phyloP scores from a whole-genome alignment of 257 asterid genomes.

The Voacanga thouarsii region DNA sequence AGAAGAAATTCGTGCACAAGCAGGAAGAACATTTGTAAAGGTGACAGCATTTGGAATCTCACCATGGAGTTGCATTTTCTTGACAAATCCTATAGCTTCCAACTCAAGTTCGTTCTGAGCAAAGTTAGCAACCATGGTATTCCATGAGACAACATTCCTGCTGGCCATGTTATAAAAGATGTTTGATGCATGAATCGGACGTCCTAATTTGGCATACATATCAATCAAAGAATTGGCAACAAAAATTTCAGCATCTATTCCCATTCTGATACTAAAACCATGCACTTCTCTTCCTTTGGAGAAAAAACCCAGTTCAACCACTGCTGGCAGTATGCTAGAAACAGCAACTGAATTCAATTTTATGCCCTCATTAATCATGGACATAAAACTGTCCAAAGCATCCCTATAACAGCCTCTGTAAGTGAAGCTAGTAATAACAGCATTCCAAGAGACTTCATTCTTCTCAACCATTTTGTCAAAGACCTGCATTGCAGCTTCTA shows the following conservation, averaged over 20 bases:
- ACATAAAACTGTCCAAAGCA: slow-evolving; percentile 50
- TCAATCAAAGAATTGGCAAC: slow-evolving; percentile 69
- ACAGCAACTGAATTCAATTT: slow-evolving; percentile 46
- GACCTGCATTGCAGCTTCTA: slow-evolving; percentile 33
- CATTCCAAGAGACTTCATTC: slow-evolving; percentile 71
- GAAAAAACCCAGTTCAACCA: slow-evolving; percentile 47
- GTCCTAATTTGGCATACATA: slow-evolving; percentile 63
- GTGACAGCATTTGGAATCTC: slow-evolving; percentile 61
- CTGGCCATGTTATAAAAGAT: slow-evolving; percentile 40
- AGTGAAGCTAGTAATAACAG: slow-evolving; percentile 47
- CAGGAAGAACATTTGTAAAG: slow-evolving; percentile 64
- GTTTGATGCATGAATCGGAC: slow-evolving; percentile 38
- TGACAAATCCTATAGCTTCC: slow-evolving; percentile 46
- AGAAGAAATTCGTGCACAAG: slow-evolving; percentile 56
- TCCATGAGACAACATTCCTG: slow-evolving; percentile 66
- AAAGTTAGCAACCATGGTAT: slow-evolving; percentile 61
- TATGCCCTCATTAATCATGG: slow-evolving; percentile 38
- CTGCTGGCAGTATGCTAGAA: slow-evolving; percentile 56
- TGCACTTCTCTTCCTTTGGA: slow-evolving; percentile 61
- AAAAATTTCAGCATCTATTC: slow-evolving; percentile 52
- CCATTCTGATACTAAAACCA: slow-evolving; percentile 49
- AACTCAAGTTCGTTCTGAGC: slow-evolving; percentile 53
- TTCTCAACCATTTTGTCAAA: slow-evolving; percentile 52
- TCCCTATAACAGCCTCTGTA: slow-evolving; percentile 28
- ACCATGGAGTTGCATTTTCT: slow-evolving; percentile 55